A percentile compares a stretch with the other conserved stretches of the same genome.
These are phyloP conservation scores for Colletotrichum sp. DNA, from an alignment of 2,329 filamentous ascomycete genomes.

Conservation along the genomic window DNA sequence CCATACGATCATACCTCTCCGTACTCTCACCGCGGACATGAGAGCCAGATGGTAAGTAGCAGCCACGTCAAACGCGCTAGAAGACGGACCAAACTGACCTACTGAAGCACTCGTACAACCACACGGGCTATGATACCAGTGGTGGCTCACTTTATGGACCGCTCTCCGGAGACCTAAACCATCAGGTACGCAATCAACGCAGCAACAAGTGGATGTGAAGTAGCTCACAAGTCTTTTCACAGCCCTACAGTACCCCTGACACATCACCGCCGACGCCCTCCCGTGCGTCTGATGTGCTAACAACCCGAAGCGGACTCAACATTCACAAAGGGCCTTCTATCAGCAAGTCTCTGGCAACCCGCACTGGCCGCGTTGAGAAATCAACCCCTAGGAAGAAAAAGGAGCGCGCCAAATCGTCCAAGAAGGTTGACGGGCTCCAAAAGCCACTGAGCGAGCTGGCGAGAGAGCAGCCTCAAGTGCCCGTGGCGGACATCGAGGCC, in stretches of 20 bases:
- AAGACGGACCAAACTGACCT: not conserved
- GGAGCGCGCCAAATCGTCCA: conserved; percentile 45
- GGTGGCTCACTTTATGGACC: conserved; percentile 11
- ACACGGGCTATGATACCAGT: conserved; percentile 11
- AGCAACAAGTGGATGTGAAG: not conserved
- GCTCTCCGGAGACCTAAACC: conserved; percentile 13
- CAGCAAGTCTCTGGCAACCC: conserved; percentile 31
- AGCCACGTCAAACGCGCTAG: not conserved
- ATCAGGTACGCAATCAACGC: conserved; percentile 11
- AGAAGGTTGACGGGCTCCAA: conserved; percentile 60
- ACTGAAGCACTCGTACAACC: not conserved
- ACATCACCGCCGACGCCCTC: conserved; percentile 55
- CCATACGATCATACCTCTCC: conserved; percentile 32
- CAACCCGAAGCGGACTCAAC: conserved; percentile 40
- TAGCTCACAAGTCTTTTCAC: conserved; percentile 19
- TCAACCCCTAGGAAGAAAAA: conserved; percentile 40
- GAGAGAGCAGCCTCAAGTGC: conserved; percentile 63
- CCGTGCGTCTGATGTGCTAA: conserved; percentile 38
- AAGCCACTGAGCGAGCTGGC: conserved; percentile 76
- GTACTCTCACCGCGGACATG: conserved; percentile 29
- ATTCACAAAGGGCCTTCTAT: conserved; percentile 29
- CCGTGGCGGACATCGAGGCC: conserved; percentile 77
- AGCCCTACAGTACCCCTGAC: conserved; percentile 56
- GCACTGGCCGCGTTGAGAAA: conserved; percentile 36
- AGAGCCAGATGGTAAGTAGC: conserved; percentile 15